Evolutionary conservation across 768 basidiomycete genomes (phyloP), one percentile per base, ranked within the genome.

Genomic region (Daedaleopsis nitida): DNA sequence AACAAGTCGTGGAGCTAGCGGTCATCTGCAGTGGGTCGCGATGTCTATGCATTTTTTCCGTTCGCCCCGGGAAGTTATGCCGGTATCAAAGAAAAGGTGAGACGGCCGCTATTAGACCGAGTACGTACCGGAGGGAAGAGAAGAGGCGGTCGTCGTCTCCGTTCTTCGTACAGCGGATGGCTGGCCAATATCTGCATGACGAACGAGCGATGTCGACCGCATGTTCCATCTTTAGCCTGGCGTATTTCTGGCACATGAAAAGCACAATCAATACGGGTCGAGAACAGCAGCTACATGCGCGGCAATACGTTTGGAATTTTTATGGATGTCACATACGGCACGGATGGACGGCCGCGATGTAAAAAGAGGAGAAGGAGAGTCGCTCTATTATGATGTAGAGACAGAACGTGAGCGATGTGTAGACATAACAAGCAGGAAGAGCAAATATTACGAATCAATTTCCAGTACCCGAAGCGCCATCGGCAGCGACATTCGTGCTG

Each of bases 271-370:
- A 62, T 58, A 54, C 51, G 47, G 38, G 23, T 49, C 50, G 52
- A 52, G 49, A 24, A 61, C 56, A 52, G 55, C 54, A 55, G 50
- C 39, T 56, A 58, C 56, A 62, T 62, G 56, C 55, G 43, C 55
- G 42, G 49, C 49, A 48, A 61, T 62, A 62, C 61, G 61, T 62
- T 50, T 54, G 45, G 43, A 51, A 16, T 5, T 37, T 35, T 16
- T 19, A 21, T 14, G 5, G 49, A 37, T 48, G 35, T 32, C 19
- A 19, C 24, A 39, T 27, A 38, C 49, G 48, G 59, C 13, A 42
- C 39, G 43, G 5, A 38, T 9, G 54, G 17, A 52, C 12, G 35
- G 17, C 32, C 34, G 37, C 34, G 52, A 52, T 7, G 50, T 13
- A 43, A 14, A 23, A 37, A 38, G 27, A 45, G 21, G 16, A 45